Evolutionary conservation across 2,329 filamentous ascomycete species (phyloP).

Genomic region (Celoporthe dispersa): DNA sequence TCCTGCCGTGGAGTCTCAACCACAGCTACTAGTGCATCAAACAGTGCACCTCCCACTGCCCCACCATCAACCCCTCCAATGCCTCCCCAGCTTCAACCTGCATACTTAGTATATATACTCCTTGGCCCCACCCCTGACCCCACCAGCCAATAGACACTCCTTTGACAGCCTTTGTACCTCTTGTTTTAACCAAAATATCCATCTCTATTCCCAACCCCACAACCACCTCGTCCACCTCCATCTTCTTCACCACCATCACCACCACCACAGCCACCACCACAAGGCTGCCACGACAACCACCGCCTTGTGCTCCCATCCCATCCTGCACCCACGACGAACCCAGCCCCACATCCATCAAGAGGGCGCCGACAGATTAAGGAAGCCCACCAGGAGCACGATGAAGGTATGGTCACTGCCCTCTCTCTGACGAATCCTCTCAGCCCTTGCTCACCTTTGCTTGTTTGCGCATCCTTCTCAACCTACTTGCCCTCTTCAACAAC

Average conservation of each 20-base stretch:
- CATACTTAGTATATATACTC: too few species aligned
- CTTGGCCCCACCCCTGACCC: neutral
- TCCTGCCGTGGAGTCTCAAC: neutral
- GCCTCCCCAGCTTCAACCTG: too few species aligned
- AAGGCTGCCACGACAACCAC: neutral
- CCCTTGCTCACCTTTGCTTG: neutral
- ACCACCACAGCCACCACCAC: neutral
- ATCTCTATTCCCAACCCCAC: neutral
- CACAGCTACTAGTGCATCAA: neutral
- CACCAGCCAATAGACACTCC: neutral
- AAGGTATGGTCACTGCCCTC: neutral
- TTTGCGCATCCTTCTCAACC: neutral
- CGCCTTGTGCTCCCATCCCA: neutral
- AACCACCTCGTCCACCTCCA: neutral
- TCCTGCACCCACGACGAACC: neutral
- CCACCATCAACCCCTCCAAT: neutral
- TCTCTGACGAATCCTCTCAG: neutral
- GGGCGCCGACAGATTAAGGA: neutral
- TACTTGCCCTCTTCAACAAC: neutral
- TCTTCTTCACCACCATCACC: too few species aligned
- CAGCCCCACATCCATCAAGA: neutral
- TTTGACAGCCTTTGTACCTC: neutral
- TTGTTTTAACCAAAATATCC: neutral
- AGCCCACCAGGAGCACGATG: neutral
- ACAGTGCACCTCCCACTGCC: constrained; percentile 1